Conservation (phyloP, 257 asterid genomes). For the Echium plantagineum region DNA sequence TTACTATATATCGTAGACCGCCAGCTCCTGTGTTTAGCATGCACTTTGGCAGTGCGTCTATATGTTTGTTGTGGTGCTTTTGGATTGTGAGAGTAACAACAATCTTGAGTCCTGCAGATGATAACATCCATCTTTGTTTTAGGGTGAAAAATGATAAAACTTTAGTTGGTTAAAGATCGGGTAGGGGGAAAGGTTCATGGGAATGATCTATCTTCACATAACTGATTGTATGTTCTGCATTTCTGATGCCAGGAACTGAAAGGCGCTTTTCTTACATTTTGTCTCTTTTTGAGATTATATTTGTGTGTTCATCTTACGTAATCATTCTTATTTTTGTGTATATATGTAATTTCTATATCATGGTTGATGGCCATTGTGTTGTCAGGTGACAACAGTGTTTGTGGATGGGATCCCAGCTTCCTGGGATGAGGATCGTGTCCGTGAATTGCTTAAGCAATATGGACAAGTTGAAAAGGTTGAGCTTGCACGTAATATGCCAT, state of each 20-base stretch:
- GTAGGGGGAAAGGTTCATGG: not conserved
- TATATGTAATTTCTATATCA: too few relatives aligned
- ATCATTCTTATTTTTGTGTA: not conserved
- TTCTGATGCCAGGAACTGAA: not conserved
- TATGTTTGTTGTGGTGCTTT: not conserved
- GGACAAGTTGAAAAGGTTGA: conserved; percentile 79
- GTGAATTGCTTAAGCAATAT: conserved; percentile 50
- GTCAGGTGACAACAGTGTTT: conserved; percentile 92
- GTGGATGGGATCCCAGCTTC: conserved; percentile 87
- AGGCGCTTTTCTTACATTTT: not conserved
- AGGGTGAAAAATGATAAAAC: not conserved
- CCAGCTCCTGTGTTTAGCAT: conserved; percentile 4
- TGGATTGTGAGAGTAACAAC: not conserved
- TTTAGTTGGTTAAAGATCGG: too few relatives aligned
- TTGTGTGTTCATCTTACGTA: not conserved
- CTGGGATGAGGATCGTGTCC: conserved; percentile 81
- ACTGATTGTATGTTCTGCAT: not conserved
- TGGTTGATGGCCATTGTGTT: conserved; percentile 1
- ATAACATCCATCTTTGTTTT: not conserved
- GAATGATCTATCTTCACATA: not conserved
- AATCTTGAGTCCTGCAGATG: not conserved
- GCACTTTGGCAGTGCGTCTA: not conserved
- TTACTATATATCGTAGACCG: conserved; percentile 8
- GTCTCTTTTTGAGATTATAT: not conserved
- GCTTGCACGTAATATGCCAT: conserved; percentile 97